Conservation (phyloP, 768 basidiomycete species). For the Pisolithus orientalis region DNA sequence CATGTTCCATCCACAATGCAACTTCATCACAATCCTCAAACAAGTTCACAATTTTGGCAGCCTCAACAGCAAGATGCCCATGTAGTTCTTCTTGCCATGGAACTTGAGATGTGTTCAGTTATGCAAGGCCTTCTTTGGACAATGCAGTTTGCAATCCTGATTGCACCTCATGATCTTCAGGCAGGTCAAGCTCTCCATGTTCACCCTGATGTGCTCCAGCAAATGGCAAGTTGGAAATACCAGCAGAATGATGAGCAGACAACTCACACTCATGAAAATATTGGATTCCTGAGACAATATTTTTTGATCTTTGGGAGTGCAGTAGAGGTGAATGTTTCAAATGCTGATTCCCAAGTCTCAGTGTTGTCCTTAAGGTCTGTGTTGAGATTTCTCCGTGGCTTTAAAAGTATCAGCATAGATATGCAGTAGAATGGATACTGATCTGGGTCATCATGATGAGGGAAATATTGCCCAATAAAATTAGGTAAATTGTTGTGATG, state of each 20-base stretch:
- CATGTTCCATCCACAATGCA: background rate
- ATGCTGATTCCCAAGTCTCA: slow-evolving; percentile 19
- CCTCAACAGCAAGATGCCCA: background rate
- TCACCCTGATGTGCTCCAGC: no score
- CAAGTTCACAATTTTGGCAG: background rate
- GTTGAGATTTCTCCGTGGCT: slow-evolving; percentile 26
- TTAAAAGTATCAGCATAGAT: slow-evolving; percentile 28
- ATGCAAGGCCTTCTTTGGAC: background rate
- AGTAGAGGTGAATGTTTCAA: slow-evolving; percentile 6
- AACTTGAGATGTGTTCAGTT: background rate
- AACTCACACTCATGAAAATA: slow-evolving; percentile 26
- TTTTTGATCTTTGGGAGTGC: background rate
- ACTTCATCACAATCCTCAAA: background rate
- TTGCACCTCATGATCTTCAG: background rate
- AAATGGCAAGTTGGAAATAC: no score
- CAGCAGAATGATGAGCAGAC: background rate
- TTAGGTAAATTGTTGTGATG: slow-evolving; percentile 31
- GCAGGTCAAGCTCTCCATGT: no score
- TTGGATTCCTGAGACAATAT: slow-evolving; percentile 25
- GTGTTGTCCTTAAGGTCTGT: slow-evolving; percentile 18
- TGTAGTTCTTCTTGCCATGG: background rate
- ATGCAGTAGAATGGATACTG: slow-evolving; percentile 28
- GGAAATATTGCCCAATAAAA: slow-evolving; percentile 32
- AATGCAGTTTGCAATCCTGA: background rate
- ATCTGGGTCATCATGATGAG: slow-evolving; percentile 19